Base-by-base conservation (phyloP, 2,329 filamentous ascomycete species). In the Alternaria triticimaculans region DNA sequence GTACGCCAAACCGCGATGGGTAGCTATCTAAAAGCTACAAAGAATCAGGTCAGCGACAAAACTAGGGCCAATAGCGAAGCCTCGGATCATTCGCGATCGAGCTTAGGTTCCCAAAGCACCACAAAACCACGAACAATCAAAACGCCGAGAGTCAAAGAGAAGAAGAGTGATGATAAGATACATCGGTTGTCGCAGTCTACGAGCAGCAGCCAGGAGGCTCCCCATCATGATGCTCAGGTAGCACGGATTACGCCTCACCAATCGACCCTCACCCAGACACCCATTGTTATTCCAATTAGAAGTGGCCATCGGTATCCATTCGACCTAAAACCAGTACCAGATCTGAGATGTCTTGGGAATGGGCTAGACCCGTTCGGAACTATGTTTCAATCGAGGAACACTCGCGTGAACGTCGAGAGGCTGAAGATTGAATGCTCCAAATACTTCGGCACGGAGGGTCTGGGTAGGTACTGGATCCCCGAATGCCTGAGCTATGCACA, bases 1-100 rank as follows among this genome's bases (percentile, higher is more conserved):
- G 75, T 80, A 37, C 77, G 79, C 41, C 76, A 76, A 46, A 69
- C 71, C 54, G 79, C 79, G 5, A 81, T 81, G 79, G 70, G 65
- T 18, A 68, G 69, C 48, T 76, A 71, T 28, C 54, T 81, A 14
- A 64, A 73, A 54, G 69, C 70, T 8, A 69, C 67, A 23, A 71
- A 74, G 64, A 72, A 69, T 23, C 58, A 67, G 43, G 46, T 46
- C 15, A 23, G 51, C 18, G 55, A 41, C n/a, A 63, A 61, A 21
- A 25, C 28, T 2, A 69, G 63, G 21, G 62, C 37, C 21, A 48
- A 55, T 21, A 76, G 71, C 55, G 72, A 72, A 21, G 69, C 55
- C 26, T 75, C 72, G 3, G 64, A 64, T 9, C 57, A 18, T 3
- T 72, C 74, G 6, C 65, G 54, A 23, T 41, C 53, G 18, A 74